Percentiles rank a stretch among this genome's conserved stretches.
phyloP scores from a whole-genome alignment of 345 rosid species.

The Litchi chinensis region DNA sequence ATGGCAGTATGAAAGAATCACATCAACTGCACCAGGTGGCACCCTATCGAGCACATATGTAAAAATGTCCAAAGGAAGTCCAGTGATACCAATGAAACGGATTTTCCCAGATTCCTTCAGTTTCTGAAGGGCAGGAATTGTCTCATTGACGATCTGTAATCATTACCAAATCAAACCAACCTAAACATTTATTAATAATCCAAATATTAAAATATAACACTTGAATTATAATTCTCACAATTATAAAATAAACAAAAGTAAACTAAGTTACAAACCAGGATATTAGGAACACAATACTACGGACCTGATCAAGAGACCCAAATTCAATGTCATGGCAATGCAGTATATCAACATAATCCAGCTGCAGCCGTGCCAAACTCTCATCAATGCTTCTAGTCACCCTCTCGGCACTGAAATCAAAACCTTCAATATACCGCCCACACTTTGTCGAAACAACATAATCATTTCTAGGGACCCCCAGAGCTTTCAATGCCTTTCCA shows the following conservation, averaged over 20 bases:
- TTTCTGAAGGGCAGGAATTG: constrained; percentile 89
- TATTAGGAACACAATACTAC: neutral
- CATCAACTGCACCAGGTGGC: constrained; percentile 72
- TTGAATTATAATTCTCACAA: neutral
- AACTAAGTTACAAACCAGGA: neutral
- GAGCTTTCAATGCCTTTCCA: constrained; percentile 76
- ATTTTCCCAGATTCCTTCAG: constrained; percentile 79
- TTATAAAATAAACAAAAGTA: neutral
- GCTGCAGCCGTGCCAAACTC: constrained; percentile 84
- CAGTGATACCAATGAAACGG: constrained; percentile 89
- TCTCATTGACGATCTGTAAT: constrained; percentile 78
- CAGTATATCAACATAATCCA: constrained; percentile 87
- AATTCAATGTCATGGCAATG: constrained; percentile 93
- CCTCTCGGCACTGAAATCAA: constrained; percentile 94
- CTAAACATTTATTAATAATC: neutral
- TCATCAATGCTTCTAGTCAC: constrained; percentile 81
- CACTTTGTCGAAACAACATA: constrained; percentile 88
- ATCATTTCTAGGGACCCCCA: constrained; percentile 67
- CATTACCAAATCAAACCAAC: constrained; percentile 18
- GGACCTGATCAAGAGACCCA: constrained; percentile 89
- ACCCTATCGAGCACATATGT: constrained; percentile 84
- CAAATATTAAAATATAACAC: neutral
- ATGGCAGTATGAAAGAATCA: constrained; percentile 85
- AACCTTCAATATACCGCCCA: constrained; percentile 80
- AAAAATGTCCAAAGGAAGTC: constrained; percentile 71